phyloP scores from a whole-genome alignment of 2,329 filamentous ascomycete species.

The Oidium heveae region DNA sequence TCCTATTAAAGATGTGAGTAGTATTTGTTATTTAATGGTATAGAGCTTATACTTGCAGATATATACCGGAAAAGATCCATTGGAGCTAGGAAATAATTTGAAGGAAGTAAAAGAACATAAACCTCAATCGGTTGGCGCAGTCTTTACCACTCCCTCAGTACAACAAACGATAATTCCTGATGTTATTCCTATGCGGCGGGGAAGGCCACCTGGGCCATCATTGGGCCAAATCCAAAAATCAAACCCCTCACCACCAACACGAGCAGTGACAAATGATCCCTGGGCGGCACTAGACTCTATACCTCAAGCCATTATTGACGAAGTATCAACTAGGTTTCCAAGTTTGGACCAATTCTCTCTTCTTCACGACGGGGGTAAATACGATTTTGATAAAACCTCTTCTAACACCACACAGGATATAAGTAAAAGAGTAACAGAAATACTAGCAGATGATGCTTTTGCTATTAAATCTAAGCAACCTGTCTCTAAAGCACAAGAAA shows the following conservation, averaged over 20 bases:
- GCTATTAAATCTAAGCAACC: constrained; percentile 14
- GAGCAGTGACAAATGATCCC: constrained; percentile 50
- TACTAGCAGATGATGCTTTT: constrained; percentile 69
- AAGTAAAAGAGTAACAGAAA: constrained; percentile 44
- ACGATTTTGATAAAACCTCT: constrained; percentile 48
- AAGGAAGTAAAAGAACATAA: constrained; percentile 24
- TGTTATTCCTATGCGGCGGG: constrained; percentile 80
- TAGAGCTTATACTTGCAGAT: constrained; percentile 26
- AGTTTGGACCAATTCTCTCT: constrained; percentile 83
- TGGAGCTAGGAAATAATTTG: constrained; percentile 34
- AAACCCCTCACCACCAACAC: constrained; percentile 37
- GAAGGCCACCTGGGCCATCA: constrained; percentile 32
- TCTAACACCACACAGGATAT: constrained; percentile 25
- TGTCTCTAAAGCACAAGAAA: constrained; percentile 35
- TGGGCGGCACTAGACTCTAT: constrained; percentile 72
- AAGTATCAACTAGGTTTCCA: constrained; percentile 66
- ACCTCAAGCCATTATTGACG: constrained; percentile 33
- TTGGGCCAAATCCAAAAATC: constrained; percentile 24
- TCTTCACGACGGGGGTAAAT: constrained; percentile 62
- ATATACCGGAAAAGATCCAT: constrained; percentile 37
- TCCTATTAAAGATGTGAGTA: constrained; percentile 64
- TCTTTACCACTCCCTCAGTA: constrained; percentile 51
- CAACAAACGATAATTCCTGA: constrained; percentile 57
- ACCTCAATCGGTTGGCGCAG: constrained; percentile 47
- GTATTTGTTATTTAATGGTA: not conserved